phyloP scores from a whole-genome alignment of 805 yeast species.

The Blastobotrys terrestris region DNA sequence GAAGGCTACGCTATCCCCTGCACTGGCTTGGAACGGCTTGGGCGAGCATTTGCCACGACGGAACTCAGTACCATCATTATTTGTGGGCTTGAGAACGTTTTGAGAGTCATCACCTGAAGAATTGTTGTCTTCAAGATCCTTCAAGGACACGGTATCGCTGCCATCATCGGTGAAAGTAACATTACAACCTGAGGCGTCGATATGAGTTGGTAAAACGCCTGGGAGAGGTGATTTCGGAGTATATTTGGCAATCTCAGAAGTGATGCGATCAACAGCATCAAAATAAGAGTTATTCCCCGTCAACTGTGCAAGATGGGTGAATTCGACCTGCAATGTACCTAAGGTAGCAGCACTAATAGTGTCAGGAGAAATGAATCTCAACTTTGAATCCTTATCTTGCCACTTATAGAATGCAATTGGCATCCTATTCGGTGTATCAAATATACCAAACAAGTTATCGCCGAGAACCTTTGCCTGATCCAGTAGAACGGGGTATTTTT shows the following conservation, averaged over 20 bases:
- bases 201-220: slow-evolving; percentile 38
- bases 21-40: background rate
- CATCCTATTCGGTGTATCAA: slow-evolving; percentile 53
- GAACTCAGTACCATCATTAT: background rate
- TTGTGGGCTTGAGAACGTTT: background rate
- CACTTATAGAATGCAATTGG: slow-evolving; percentile 44
- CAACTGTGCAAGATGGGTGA: slow-evolving; percentile 46
- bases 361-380: slow-evolving; percentile 25
- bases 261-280: slow-evolving; percentile 44
- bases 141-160: background rate
- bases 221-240: slow-evolving; percentile 31
- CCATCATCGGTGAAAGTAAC: slow-evolving; percentile 8
- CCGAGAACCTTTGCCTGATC: slow-evolving; percentile 41
- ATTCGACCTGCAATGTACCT: slow-evolving; percentile 47
- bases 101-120: background rate
- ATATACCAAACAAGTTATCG: slow-evolving; percentile 44
- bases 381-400: slow-evolving; percentile 24
- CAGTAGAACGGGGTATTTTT: slow-evolving; percentile 25
- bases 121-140: background rate
- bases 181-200: slow-evolving; percentile 50
- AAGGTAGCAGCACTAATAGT: slow-evolving; percentile 39
- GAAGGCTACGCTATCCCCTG: slow-evolving; percentile 16
- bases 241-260: slow-evolving; percentile 34
- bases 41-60: background rate
- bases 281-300: slow-evolving; percentile 44